A percentile compares a stretch with the other conserved stretches of the same genome.
These are phyloP conservation scores for Chernovozyma aurita DNA, from an alignment of 1,139 yeast genomes.

Conservation along the genomic window DNA sequence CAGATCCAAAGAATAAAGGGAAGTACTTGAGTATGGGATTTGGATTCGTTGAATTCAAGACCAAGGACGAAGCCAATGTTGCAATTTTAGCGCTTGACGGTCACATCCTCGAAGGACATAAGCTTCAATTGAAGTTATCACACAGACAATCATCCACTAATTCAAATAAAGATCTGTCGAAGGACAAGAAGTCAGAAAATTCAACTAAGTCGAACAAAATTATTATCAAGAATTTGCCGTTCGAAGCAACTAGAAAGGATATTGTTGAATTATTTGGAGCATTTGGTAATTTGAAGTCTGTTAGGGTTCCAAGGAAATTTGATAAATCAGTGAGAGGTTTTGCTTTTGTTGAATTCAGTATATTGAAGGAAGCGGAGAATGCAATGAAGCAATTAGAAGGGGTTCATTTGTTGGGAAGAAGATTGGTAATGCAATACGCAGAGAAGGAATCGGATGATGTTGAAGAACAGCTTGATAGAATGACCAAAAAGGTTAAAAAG, in stretches of 20 bases:
- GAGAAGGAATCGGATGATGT: constrained; percentile 76
- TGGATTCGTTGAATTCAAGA: constrained; percentile 88
- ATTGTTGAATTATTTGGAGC: constrained; percentile 86
- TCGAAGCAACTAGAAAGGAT: constrained; percentile 92
- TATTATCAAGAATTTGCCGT: constrained; percentile 93
- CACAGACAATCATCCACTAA: constrained; percentile 53
- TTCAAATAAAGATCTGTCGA: constrained; percentile 17
- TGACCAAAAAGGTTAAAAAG: constrained; percentile 80
- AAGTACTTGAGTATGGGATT: constrained; percentile 87
- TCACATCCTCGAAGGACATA: constrained; percentile 81
- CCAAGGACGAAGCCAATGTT: constrained; percentile 70
- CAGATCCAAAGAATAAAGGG: constrained; percentile 73
- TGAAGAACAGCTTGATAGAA: constrained; percentile 83
- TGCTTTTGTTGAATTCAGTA: constrained; percentile 90
- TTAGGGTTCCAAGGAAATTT: constrained; percentile 93
- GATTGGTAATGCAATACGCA: constrained; percentile 93
- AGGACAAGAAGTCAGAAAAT: constrained; percentile 26
- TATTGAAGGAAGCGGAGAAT: constrained; percentile 87
- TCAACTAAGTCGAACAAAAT: constrained; percentile 55
- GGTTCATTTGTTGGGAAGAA: constrained; percentile 93
- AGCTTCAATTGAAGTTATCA: constrained; percentile 81
- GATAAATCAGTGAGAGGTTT: constrained; percentile 95
- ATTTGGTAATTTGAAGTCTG: constrained; percentile 91
- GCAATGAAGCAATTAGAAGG: constrained; percentile 96
- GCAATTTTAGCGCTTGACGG: constrained; percentile 79